A percentile compares a stretch with the other conserved stretches of the same genome.
Evolutionary conservation across 2,329 filamentous ascomycete genomes (phyloP).

Genomic region (Fusarium sarcochroum): DNA sequence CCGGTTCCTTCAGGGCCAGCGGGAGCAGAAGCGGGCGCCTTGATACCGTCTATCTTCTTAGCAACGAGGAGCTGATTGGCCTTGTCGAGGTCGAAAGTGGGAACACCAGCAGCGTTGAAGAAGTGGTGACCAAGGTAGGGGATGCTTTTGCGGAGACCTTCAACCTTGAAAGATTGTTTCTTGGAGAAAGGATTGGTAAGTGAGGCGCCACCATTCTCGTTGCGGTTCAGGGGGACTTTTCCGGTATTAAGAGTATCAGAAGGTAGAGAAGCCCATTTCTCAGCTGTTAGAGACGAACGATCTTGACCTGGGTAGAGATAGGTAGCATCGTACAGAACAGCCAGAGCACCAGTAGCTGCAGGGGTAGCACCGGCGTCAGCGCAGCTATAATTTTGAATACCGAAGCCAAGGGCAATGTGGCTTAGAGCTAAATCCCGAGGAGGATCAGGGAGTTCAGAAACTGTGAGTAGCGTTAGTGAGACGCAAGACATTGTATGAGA

Average conservation of each 20-base stretch:
- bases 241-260: conserved; percentile 57
- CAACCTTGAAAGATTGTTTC: conserved; percentile 57
- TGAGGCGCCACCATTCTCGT: conserved; percentile 56
- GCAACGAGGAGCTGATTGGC: conserved; percentile 57
- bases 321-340: conserved; percentile 71
- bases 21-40: conserved; percentile 66
- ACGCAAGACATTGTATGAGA: background rate
- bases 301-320: conserved; percentile 62
- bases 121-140: conserved; percentile 75
- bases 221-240: conserved; percentile 63
- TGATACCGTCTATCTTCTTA: conserved; percentile 63
- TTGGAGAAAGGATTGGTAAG: conserved; percentile 60
- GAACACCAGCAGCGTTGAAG: conserved; percentile 68
- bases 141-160: conserved; percentile 50
- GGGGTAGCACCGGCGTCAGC: conserved; percentile 52
- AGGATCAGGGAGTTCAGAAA: conserved; percentile 59
- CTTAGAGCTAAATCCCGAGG: conserved; percentile 59
- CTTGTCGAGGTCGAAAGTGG: conserved; percentile 70
- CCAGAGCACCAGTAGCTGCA: conserved; percentile 66
- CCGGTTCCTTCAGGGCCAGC: conserved; percentile 63
- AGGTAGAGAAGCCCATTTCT: conserved; percentile 59
- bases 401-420: conserved; percentile 72
- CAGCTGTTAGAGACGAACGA: conserved; percentile 54
- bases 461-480: conserved; percentile 47
- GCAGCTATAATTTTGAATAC: conserved; percentile 79